A percentile compares a stretch with the other conserved stretches of the same genome.
Conservation (phyloP, 495 filamentous ascomycete species). For the Penicillium flavigenum region DNA sequence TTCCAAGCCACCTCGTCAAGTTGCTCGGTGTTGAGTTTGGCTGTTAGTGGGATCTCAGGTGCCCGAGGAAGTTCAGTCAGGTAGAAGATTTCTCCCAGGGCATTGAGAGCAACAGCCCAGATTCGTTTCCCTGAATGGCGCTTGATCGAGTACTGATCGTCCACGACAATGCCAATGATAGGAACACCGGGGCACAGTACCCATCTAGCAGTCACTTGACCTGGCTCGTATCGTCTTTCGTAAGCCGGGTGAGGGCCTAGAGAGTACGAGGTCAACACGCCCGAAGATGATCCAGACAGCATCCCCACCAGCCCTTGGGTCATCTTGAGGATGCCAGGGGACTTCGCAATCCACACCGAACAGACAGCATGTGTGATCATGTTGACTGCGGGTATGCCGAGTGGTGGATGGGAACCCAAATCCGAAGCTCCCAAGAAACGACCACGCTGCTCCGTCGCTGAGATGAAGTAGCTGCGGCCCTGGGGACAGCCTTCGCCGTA, state of each 20-base stretch:
- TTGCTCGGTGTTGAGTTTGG: conserved; percentile 38
- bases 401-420: conserved; percentile 45
- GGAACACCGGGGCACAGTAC: conserved; percentile 89
- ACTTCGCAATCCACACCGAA: conserved; percentile 91
- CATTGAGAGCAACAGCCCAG: conserved; percentile 88
- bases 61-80: conserved; percentile 64
- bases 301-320: conserved; percentile 80
- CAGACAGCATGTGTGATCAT: conserved; percentile 61
- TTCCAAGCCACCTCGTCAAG: conserved; percentile 72
- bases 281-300: conserved; percentile 78
- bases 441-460: conserved; percentile 73
- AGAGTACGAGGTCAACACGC: conserved; percentile 81
- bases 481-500: conserved; percentile 82
- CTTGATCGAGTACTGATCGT: conserved; percentile 70
- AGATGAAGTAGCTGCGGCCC: conserved; percentile 73
- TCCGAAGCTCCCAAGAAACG: conserved; percentile 62
- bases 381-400: conserved; percentile 73
- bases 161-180: conserved; percentile 80
- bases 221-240: conserved; percentile 64
- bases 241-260: conserved; percentile 66
- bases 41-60: conserved; percentile 25
- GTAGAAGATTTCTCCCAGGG: conserved; percentile 88
- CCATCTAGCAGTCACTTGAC: conserved; percentile 82
- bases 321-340: conserved; percentile 61
- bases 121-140: conserved; percentile 67